Evolutionary conservation across 306 rosid species (phyloP).

Genomic region (Malus orientalis): DNA sequence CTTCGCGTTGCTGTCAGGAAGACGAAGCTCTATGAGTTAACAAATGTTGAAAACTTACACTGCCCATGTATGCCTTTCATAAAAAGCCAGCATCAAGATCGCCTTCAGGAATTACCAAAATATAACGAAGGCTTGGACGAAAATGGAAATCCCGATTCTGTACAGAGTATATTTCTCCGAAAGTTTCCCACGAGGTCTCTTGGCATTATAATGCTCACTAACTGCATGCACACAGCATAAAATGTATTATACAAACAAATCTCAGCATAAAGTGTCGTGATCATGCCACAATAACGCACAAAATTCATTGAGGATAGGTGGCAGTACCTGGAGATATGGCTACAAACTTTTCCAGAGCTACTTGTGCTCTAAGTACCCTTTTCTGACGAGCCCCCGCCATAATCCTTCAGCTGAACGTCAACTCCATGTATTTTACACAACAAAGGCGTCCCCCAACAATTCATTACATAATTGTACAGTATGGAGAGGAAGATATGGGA

Average conservation of each 20-base stretch:
- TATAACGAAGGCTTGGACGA: slow-evolving; percentile 39
- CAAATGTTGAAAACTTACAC: slow-evolving; percentile 21
- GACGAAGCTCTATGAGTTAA: slow-evolving; percentile 32
- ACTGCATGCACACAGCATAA: slow-evolving; percentile 25
- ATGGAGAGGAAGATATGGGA: slow-evolving; percentile 17
- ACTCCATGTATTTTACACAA: slow-evolving; percentile 19
- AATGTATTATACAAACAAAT: not conserved
- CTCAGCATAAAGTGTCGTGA: not conserved
- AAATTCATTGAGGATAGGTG: slow-evolving; percentile 4
- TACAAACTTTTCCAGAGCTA: slow-evolving; percentile 14
- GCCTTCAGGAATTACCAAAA: slow-evolving; percentile 48
- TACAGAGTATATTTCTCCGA: slow-evolving; percentile 49
- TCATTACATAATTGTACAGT: slow-evolving; percentile 16
- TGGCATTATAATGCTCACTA: slow-evolving; percentile 28
- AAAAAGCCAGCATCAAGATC: slow-evolving; percentile 35
- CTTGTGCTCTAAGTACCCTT: slow-evolving; percentile 20
- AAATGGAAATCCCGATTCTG: slow-evolving; percentile 39
- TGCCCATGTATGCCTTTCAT: slow-evolving; percentile 30
- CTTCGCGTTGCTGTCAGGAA: slow-evolving; percentile 1
- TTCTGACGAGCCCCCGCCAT: slow-evolving; percentile 5
- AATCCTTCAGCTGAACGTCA: slow-evolving; percentile 21
- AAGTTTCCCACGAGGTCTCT: slow-evolving; percentile 37
- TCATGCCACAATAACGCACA: not conserved
- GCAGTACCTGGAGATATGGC: slow-evolving; percentile 42
- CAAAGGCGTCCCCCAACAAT: slow-evolving; percentile 12